These are phyloP conservation scores for Naganishia randhawae DNA, from an alignment of 768 basidiomycete genomes.

Conservation along the genomic window DNA sequence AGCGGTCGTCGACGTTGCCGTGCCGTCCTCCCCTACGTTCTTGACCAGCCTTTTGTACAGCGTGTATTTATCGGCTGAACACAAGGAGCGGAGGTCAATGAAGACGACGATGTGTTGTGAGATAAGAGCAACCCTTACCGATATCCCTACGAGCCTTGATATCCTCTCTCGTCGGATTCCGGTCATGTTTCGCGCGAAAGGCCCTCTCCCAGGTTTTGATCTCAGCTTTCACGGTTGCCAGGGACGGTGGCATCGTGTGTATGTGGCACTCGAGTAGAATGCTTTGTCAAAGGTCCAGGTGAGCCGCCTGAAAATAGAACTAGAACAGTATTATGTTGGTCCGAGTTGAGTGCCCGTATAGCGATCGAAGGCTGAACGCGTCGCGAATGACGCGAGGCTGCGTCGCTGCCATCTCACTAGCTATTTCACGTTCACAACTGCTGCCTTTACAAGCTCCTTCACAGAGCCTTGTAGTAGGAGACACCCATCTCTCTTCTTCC, in stretches of 20 bases:
- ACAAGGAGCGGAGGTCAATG: neutral
- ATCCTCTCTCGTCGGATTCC: slow-evolving; percentile 51
- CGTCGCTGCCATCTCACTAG: too few relatives aligned
- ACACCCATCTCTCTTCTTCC: too few relatives aligned
- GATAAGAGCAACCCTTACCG: slow-evolving; percentile 41
- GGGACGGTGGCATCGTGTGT: slow-evolving; percentile 20
- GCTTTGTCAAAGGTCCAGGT: too few relatives aligned
- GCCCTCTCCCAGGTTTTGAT: slow-evolving; percentile 52
- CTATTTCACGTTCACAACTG: too few relatives aligned
- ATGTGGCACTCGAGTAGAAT: too few relatives aligned
- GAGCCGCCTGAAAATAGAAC: too few relatives aligned
- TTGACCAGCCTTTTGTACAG: slow-evolving; percentile 27
- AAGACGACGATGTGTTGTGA: neutral
- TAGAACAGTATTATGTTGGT: too few relatives aligned
- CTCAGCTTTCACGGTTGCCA: slow-evolving; percentile 45
- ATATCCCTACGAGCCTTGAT: slow-evolving; percentile 51
- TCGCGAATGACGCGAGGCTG: too few relatives aligned
- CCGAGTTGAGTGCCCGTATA: too few relatives aligned
- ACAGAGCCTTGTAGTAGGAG: too few relatives aligned
- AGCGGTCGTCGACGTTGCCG: neutral
- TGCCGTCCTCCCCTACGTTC: neutral
- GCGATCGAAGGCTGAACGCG: too few relatives aligned
- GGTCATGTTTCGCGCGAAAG: slow-evolving; percentile 44
- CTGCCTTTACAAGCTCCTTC: too few relatives aligned
- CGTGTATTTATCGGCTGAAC: slow-evolving; percentile 25